A percentile compares a stretch with the other conserved stretches of the same genome.
Evolutionary conservation across 1,139 yeast species (phyloP).

Genomic region (Candida buenavistaensis): DNA sequence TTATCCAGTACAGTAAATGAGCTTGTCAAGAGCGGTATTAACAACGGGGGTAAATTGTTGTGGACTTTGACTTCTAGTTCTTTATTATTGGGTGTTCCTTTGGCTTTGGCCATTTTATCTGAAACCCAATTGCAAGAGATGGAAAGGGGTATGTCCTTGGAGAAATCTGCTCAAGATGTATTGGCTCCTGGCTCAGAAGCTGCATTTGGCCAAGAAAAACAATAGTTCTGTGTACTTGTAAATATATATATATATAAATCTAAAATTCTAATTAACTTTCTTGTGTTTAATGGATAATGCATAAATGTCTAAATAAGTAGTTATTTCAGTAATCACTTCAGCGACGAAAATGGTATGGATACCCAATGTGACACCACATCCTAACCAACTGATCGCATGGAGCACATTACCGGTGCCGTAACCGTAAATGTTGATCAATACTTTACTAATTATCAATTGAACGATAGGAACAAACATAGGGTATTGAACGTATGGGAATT

Average conservation of each 20-base stretch:
- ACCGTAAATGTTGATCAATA: slow-evolving; percentile 39
- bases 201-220: slow-evolving; percentile 49
- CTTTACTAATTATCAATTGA: slow-evolving; percentile 49
- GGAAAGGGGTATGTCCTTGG: slow-evolving; percentile 89
- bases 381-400: slow-evolving; percentile 60
- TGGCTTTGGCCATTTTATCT: slow-evolving; percentile 82
- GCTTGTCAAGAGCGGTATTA: slow-evolving; percentile 45
- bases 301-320: slow-evolving; percentile 79
- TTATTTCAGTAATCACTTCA: slow-evolving; percentile 82
- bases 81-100: slow-evolving; percentile 87
- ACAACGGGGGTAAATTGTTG: slow-evolving; percentile 69
- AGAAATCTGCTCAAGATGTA: slow-evolving; percentile 81
- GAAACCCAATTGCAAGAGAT: slow-evolving; percentile 93
- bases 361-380: slow-evolving; percentile 75
- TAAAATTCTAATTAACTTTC: slow-evolving; percentile 30
- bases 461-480: slow-evolving; percentile 67
- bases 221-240: slow-evolving; percentile 13
- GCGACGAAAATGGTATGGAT: slow-evolving; percentile 76
- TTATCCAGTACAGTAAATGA: slow-evolving; percentile 36
- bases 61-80: slow-evolving; percentile 88
- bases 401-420: slow-evolving; percentile 42
- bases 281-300: slow-evolving; percentile 85
- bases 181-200: slow-evolving; percentile 73
- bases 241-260: slow-evolving; percentile 8
- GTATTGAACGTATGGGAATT: slow-evolving; percentile 70